Conservation (phyloP, 2,329 filamentous ascomycete species). For the Ascochyta koolunga region DNA sequence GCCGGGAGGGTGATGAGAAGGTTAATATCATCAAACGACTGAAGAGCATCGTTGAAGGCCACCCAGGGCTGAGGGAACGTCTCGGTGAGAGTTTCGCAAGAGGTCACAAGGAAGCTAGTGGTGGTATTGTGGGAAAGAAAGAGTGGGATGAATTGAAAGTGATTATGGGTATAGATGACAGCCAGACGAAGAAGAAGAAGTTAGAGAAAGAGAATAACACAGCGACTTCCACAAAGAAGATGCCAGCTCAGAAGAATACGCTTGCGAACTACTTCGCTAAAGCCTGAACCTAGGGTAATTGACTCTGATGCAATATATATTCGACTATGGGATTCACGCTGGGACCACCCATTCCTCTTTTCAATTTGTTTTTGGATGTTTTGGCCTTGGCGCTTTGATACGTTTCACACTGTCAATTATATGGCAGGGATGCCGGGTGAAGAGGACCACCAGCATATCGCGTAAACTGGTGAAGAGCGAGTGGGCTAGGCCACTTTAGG, state of each 20-base stretch:
- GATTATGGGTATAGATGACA: constrained; percentile 65
- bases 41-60: constrained; percentile 55
- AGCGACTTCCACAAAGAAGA: constrained; percentile 43
- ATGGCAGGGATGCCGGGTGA: constrained; percentile 13
- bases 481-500: no score
- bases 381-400: constrained; percentile 18
- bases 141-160: constrained; percentile 71
- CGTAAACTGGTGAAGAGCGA: no score
- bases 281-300: neutral
- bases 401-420: constrained; percentile 13
- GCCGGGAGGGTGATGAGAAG: constrained; percentile 55
- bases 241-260: constrained; percentile 40
- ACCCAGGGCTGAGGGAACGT: constrained; percentile 52
- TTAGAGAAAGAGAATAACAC: constrained; percentile 17
- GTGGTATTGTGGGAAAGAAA: constrained; percentile 64
- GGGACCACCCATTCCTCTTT: neutral
- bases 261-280: constrained; percentile 42
- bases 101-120: constrained; percentile 71
- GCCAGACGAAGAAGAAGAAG: constrained; percentile 47
- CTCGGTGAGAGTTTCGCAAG: constrained; percentile 69
- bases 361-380: neutral
- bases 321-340: neutral
- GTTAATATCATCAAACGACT: constrained; percentile 69
- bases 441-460: constrained; percentile 4
- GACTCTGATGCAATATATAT: neutral